Percentiles rank a stretch among this genome's conserved stretches.
Conservation (phyloP, 345 rosid species). For the Ceriops zippeliana region DNA sequence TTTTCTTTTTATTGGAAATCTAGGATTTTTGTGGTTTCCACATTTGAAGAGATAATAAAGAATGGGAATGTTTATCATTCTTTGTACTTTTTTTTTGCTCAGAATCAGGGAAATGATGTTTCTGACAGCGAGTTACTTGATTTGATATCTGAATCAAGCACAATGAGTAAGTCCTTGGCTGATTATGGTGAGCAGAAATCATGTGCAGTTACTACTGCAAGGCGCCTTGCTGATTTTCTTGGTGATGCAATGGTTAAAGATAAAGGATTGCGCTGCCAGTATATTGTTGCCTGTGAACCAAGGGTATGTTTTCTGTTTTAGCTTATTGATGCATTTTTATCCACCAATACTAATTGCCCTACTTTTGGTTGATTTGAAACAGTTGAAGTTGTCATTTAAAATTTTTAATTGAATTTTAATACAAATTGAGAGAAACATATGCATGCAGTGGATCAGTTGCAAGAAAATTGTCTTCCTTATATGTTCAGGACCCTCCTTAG, state of each 20-base stretch:
- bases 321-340: constrained; percentile 5
- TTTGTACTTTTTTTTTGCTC: constrained; percentile 23
- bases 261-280: constrained; percentile 96
- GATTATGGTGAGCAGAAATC: constrained; percentile 95
- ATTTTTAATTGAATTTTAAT: no score
- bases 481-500: neutral
- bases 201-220: constrained; percentile 97
- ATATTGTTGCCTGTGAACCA: constrained; percentile 94
- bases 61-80: constrained; percentile 14
- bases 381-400: no score
- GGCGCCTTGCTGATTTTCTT: constrained; percentile 89
- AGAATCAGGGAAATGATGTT: constrained; percentile 91
- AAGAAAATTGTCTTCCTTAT: no score
- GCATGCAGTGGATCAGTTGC: no score
- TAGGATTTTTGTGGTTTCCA: constrained; percentile 6
- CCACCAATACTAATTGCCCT: no score
- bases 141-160: constrained; percentile 97
- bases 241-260: constrained; percentile 95
- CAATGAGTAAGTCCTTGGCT: constrained; percentile 97
- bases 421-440: no score
- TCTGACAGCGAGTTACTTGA: constrained; percentile 91
- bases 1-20: no score
- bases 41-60: neutral
- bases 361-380: no score
- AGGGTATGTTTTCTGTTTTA: constrained; percentile 43